A percentile compares a stretch with the other conserved stretches of the same genome.
Evolutionary conservation across 2,329 filamentous ascomycete genomes (phyloP).

Genomic region (Leptographium lundbergii): DNA sequence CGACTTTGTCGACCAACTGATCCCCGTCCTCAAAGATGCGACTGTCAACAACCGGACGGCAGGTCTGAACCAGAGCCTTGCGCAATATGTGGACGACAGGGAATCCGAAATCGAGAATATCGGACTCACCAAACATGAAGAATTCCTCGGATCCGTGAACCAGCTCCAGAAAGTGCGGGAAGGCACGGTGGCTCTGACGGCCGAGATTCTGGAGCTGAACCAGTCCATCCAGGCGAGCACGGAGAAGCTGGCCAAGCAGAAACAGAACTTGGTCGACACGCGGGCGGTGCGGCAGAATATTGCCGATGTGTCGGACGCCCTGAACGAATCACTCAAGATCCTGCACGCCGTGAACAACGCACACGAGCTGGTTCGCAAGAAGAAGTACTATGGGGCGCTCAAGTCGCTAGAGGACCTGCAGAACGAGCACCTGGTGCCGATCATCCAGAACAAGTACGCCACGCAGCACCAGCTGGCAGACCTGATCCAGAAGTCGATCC

Average conservation of each 20-base stretch:
- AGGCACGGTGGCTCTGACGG: conserved; percentile 75
- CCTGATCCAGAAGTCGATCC: conserved; percentile 91
- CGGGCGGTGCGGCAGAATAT: conserved; percentile 90
- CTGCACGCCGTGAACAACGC: conserved; percentile 87
- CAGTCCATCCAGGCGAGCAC: conserved; percentile 92
- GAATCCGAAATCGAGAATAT: conserved; percentile 89
- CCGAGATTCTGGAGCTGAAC: conserved; percentile 84
- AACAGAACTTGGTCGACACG: conserved; percentile 86
- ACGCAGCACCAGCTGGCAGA: conserved; percentile 92
- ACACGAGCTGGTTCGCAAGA: conserved; percentile 80
- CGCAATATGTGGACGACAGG: conserved; percentile 71
- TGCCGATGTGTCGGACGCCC: conserved; percentile 75
- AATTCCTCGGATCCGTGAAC: conserved; percentile 88
- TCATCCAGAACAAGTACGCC: conserved; percentile 68
- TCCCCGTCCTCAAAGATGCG: conserved; percentile 87
- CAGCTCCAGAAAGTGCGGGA: conserved; percentile 87
- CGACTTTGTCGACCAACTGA: conserved; percentile 91
- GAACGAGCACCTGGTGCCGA: conserved; percentile 74
- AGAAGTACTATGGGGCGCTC: conserved; percentile 90
- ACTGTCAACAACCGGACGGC: conserved; percentile 59
- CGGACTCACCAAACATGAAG: conserved; percentile 90
- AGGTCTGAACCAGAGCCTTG: conserved; percentile 64
- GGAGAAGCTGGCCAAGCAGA: conserved; percentile 86
- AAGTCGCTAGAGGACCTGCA: conserved; percentile 91
- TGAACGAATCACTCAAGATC: conserved; percentile 86